These are phyloP conservation scores for Cyclotella distinguenda DNA, from an alignment of 108 stramenopile species.

Conservation along the genomic window DNA sequence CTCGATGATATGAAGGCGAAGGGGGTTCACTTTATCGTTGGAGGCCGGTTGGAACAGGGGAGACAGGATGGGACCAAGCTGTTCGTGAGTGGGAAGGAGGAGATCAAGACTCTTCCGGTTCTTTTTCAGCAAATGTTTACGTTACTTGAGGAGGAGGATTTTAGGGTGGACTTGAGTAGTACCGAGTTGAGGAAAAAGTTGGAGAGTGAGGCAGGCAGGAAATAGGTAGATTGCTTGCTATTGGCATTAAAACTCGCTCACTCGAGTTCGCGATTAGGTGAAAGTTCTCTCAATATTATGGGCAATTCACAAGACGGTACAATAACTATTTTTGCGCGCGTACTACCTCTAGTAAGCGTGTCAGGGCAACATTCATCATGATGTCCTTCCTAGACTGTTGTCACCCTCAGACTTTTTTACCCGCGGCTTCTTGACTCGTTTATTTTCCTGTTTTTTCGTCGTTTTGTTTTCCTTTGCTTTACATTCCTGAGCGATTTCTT, in stretches of 20 bases:
- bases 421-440: conserved; percentile 8
- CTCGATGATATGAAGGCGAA: conserved; percentile 52
- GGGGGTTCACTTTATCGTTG: conserved; percentile 76
- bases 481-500: conserved; percentile 50
- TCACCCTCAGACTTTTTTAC: not conserved
- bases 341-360: too few species aligned
- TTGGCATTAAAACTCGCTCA: not conserved
- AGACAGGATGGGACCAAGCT: conserved; percentile 28
- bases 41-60: conserved; percentile 69
- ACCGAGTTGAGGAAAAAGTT: conserved; percentile 62
- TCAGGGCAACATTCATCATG: too few species aligned
- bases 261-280: not conserved
- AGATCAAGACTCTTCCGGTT: conserved; percentile 52
- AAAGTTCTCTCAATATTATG: too few species aligned
- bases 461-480: conserved; percentile 34
- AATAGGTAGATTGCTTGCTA: not conserved
- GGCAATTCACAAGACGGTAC: too few species aligned
- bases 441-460: conserved; percentile 13
- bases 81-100: conserved; percentile 73
- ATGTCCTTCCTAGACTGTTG: too few species aligned
- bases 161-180: conserved; percentile 77
- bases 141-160: conserved; percentile 65
- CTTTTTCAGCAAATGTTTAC: conserved; percentile 67
- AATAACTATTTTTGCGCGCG: not conserved
- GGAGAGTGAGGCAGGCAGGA: not conserved